Evolutionary conservation across 495 filamentous ascomycete genomes (phyloP).

Genomic region (Penicillium simplicissimum): DNA sequence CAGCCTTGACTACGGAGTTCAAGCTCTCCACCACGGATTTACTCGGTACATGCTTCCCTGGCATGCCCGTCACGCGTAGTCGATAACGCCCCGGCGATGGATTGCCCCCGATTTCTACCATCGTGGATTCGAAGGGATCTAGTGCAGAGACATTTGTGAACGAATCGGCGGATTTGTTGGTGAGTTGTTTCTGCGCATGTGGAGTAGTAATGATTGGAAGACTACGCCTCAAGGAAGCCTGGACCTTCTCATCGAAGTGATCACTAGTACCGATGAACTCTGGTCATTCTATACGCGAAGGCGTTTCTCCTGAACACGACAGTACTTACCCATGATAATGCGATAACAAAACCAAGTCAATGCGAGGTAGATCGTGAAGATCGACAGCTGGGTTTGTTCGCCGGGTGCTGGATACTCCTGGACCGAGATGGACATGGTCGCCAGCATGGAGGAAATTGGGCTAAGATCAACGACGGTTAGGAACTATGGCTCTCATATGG

Average conservation of each 20-base stretch:
- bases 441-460: slow-evolving; percentile 71
- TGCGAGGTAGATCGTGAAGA: slow-evolving; percentile 56
- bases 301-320: too few relatives aligned
- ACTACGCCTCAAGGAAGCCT: slow-evolving; percentile 54
- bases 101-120: slow-evolving; percentile 45
- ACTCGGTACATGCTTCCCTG: slow-evolving; percentile 66
- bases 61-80: slow-evolving; percentile 66
- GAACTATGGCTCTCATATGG: not conserved
- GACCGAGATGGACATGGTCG: slow-evolving; percentile 68
- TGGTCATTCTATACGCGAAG: not conserved
- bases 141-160: slow-evolving; percentile 58
- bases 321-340: slow-evolving; percentile 60
- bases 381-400: slow-evolving; percentile 61
- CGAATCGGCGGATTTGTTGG: slow-evolving; percentile 40
- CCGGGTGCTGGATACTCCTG: slow-evolving; percentile 55
- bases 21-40: slow-evolving; percentile 40
- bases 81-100: slow-evolving; percentile 16
- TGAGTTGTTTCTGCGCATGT: slow-evolving; percentile 59
- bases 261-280: slow-evolving; percentile 39
- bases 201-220: slow-evolving; percentile 67
- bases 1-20: slow-evolving; percentile 60
- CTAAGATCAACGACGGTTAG: slow-evolving; percentile 11
- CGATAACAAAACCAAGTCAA: slow-evolving; percentile 62
- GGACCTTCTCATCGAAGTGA: slow-evolving; percentile 64
- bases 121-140: slow-evolving; percentile 54